Evolutionary conservation across 2,329 filamentous ascomycete genomes (phyloP).

Genomic region (Juglanconis juglandina): DNA sequence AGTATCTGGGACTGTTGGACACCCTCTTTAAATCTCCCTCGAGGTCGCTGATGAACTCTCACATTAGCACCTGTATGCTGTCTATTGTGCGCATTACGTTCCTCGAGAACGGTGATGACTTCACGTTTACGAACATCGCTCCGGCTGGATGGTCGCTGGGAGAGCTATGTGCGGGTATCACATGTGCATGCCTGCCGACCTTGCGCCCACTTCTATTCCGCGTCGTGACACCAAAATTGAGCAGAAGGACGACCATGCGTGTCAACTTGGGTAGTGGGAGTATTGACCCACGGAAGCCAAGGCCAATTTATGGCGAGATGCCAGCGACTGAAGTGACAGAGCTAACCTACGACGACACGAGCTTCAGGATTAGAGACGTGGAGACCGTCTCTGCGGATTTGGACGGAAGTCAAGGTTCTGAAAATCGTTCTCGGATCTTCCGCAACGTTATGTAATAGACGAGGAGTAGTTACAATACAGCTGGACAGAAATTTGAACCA

Average conservation of each 20-base stretch:
- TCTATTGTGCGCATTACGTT: slow-evolving; percentile 5
- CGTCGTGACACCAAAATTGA: not conserved
- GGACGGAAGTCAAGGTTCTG: not conserved
- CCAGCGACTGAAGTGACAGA: not conserved
- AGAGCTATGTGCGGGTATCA: slow-evolving; percentile 3
- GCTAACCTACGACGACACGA: not conserved
- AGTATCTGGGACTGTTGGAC: not conserved
- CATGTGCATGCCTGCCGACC: slow-evolving; percentile 21
- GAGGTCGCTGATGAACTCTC: not conserved
- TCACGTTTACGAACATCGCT: slow-evolving; percentile 3
- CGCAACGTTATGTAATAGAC: not conserved
- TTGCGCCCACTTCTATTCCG: not conserved
- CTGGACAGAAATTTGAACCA: not conserved
- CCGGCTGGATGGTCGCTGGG: slow-evolving; percentile 4
- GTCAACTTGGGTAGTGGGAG: not conserved
- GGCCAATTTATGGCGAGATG: no score
- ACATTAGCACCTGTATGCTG: slow-evolving; percentile 2
- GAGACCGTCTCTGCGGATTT: not conserved
- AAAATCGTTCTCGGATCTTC: not conserved
- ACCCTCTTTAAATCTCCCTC: not conserved
- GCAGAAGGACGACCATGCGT: not conserved
- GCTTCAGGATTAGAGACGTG: not conserved
- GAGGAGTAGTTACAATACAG: not conserved
- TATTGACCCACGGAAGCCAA: not conserved
- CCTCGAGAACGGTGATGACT: slow-evolving; percentile 1